Percentiles rank a stretch among this genome's conserved stretches.
These are phyloP conservation scores for Coemansia sp. DNA, from an alignment of 192 early-diverging fungal genomes.

Conservation along the genomic window DNA sequence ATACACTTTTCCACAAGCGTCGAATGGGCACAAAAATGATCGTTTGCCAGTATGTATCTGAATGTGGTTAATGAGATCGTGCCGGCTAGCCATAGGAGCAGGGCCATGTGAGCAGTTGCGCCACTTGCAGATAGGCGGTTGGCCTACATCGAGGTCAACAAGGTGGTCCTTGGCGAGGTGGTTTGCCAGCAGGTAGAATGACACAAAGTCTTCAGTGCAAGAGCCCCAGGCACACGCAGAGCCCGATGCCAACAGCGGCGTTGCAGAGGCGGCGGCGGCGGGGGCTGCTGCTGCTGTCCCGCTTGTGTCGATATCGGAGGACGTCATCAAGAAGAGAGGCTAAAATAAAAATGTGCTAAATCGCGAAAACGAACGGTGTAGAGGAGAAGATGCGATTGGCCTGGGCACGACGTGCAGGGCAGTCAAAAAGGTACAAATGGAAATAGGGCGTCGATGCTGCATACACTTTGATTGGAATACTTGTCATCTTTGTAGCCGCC, in stretches of 20 bases:
- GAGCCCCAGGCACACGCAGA: slow-evolving; percentile 62
- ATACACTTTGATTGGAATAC: no score
- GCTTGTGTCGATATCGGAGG: slow-evolving; percentile 12
- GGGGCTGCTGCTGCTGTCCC: neutral
- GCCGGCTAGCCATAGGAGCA: slow-evolving; percentile 56
- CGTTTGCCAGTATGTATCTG: slow-evolving; percentile 66
- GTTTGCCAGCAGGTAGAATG: slow-evolving; percentile 20
- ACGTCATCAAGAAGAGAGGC: slow-evolving; percentile 7
- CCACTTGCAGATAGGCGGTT: slow-evolving; percentile 27
- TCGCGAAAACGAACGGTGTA: neutral
- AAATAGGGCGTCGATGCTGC: no score
- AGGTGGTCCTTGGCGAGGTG: slow-evolving; percentile 34
- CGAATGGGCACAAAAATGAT: slow-evolving; percentile 60
- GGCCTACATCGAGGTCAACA: slow-evolving; percentile 7
- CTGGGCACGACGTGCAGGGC: no score
- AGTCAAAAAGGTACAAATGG: no score
- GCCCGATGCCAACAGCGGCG: slow-evolving; percentile 6
- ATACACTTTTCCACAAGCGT: slow-evolving; percentile 65
- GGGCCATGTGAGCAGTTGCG: slow-evolving; percentile 14
- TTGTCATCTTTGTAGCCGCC: no score
- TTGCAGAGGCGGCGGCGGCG: neutral
- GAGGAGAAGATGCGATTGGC: neutral
- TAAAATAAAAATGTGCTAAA: no score
- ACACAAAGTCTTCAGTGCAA: slow-evolving; percentile 44
- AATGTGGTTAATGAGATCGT: slow-evolving; percentile 61